Evolutionary conservation across 2,329 filamentous ascomycete species (phyloP).

Genomic region (Fusarium marasasianum): DNA sequence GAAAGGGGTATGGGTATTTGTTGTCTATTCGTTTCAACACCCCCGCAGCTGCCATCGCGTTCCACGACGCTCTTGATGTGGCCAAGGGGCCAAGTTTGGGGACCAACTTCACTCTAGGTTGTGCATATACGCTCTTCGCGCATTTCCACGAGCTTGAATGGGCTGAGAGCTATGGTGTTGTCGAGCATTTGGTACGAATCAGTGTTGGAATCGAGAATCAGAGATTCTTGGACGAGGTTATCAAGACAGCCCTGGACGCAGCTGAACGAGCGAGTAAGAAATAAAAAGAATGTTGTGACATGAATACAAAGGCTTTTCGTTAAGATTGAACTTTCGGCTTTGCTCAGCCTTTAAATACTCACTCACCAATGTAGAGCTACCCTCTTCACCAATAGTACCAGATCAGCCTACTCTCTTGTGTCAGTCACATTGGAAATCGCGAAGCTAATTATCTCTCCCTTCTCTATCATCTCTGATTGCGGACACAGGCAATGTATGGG

Average conservation of each 20-base stretch:
- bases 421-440: too few species aligned
- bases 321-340: background rate
- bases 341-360: background rate
- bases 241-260: slow-evolving; percentile 28
- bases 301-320: background rate
- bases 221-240: slow-evolving; percentile 40
- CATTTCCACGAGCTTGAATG: slow-evolving; percentile 51
- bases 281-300: background rate
- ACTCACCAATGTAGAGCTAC: background rate
- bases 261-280: background rate
- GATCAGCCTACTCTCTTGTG: background rate
- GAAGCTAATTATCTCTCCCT: background rate
- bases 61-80: slow-evolving; percentile 59
- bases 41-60: slow-evolving; percentile 49
- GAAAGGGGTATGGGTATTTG: slow-evolving; percentile 61
- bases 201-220: slow-evolving; percentile 55
- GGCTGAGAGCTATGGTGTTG: slow-evolving; percentile 51
- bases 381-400: background rate
- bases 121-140: slow-evolving; percentile 52
- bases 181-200: slow-evolving; percentile 54
- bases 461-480: background rate
- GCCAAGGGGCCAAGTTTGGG: slow-evolving; percentile 62
- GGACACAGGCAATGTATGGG: background rate
- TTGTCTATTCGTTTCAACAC: slow-evolving; percentile 59
- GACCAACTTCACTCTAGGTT: slow-evolving; percentile 58